phyloP scores from a whole-genome alignment of 768 basidiomycete genomes.

The Leccinum boreale region DNA sequence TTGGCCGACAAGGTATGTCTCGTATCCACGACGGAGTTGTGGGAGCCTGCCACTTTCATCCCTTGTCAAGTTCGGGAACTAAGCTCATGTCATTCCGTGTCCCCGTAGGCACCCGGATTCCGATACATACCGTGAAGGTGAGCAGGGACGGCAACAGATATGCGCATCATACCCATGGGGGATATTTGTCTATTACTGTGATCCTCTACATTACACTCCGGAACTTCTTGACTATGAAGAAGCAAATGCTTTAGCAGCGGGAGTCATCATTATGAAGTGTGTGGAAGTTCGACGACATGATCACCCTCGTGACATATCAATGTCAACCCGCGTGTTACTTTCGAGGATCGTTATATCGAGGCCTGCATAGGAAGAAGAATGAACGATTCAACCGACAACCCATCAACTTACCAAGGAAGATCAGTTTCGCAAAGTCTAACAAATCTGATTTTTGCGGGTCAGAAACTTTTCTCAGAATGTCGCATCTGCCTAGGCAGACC shows the following conservation, averaged over 20 bases:
- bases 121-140: slow-evolving; percentile 44
- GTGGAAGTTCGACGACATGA: too few species aligned
- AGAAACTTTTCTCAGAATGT: too few species aligned
- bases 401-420: too few species aligned
- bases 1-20: slow-evolving; percentile 50
- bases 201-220: background rate
- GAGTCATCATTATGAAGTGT: too few species aligned
- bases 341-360: too few species aligned
- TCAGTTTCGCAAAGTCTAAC: too few species aligned
- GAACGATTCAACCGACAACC: too few species aligned
- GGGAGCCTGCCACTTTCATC: background rate
- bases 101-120: slow-evolving; percentile 54
- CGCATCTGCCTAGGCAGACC: too few species aligned
- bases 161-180: background rate
- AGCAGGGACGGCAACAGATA: background rate
- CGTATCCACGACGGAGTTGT: background rate
- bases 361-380: too few species aligned
- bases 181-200: background rate
- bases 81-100: background rate
- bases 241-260: background rate
- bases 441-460: too few species aligned
- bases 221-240: background rate
- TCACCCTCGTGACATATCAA: too few species aligned
- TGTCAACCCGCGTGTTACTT: too few species aligned
- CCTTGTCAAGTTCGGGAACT: background rate